These are phyloP conservation scores for Aspergillus japonicus DNA, from an alignment of 2,329 filamentous ascomycete species.

Conservation along the genomic window DNA sequence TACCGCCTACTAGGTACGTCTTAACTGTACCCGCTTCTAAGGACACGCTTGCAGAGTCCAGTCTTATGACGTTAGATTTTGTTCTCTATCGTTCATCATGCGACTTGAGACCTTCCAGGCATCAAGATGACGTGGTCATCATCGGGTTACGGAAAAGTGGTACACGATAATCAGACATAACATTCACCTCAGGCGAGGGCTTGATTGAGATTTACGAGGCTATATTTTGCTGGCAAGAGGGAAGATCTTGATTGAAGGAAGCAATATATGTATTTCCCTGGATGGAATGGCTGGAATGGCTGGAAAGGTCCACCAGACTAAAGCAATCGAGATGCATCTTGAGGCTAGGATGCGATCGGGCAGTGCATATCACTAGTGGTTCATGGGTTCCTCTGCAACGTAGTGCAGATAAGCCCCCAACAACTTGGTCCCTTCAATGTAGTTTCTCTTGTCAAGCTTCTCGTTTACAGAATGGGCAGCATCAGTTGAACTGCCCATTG, in stretches of 20 bases:
- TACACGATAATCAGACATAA: too few species aligned
- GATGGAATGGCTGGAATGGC: too few species aligned
- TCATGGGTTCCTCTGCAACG: conserved; percentile 79
- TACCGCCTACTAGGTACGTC: too few species aligned
- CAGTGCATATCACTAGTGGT: not conserved
- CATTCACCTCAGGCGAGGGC: too few species aligned
- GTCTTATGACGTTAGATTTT: too few species aligned
- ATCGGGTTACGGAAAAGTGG: too few species aligned
- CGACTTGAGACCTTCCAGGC: not conserved
- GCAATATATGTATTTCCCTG: not conserved
- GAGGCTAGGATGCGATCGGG: not conserved
- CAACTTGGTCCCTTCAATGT: conserved; percentile 96
- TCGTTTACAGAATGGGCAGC: conserved; percentile 98
- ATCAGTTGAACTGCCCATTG: conserved; percentile 97
- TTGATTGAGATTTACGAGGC: too few species aligned
- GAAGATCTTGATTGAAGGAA: not conserved
- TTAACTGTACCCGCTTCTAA: too few species aligned
- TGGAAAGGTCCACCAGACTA: not conserved
- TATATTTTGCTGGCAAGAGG: not conserved
- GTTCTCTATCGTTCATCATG: not conserved
- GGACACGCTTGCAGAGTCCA: too few species aligned
- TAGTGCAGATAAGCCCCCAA: conserved; percentile 95
- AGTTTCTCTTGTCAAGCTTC: conserved; percentile 95
- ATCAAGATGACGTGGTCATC: too few species aligned
- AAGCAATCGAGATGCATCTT: not conserved